These are phyloP conservation scores for Mycoemilia scoparia DNA, from an alignment of 192 early-diverging fungal genomes.

Conservation along the genomic window DNA sequence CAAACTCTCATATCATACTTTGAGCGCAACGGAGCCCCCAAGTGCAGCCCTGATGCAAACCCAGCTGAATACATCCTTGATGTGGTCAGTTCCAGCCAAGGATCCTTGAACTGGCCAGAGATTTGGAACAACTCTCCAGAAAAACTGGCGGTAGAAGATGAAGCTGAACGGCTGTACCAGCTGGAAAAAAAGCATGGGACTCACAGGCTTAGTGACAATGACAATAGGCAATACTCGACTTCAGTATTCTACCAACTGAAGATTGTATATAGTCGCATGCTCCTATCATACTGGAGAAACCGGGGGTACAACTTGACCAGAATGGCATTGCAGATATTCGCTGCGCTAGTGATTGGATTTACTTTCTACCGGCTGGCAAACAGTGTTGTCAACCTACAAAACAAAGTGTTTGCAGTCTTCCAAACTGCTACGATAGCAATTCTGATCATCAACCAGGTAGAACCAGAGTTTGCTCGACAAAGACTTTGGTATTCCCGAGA, in stretches of 20 bases:
- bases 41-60: constrained; percentile 45
- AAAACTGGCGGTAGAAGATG: constrained; percentile 4
- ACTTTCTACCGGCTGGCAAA: constrained; percentile 45
- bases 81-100: constrained; percentile 47
- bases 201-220: constrained; percentile 2
- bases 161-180: constrained; percentile 23
- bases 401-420: constrained; percentile 58
- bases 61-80: constrained; percentile 78
- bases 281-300: constrained; percentile 48
- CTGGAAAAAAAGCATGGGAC: constrained; percentile 3
- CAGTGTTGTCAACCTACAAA: constrained; percentile 38
- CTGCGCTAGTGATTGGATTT: constrained; percentile 46
- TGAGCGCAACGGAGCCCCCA: constrained; percentile 48
- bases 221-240: constrained; percentile 5
- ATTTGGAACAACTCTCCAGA: constrained; percentile 28
- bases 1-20: constrained; percentile 49
- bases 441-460: constrained; percentile 46
- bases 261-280: constrained; percentile 44
- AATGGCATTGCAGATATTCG: constrained; percentile 34
- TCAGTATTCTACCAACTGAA: constrained; percentile 28
- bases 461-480: constrained; percentile 46
- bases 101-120: constrained; percentile 29
- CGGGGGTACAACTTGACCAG: constrained; percentile 61
- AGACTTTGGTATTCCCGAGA: constrained; percentile 50
- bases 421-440: constrained; percentile 43